Evolutionary conservation across 345 rosid genomes (phyloP), one percentile per base, ranked within the genome.

Genomic region (Gossypium stocksii): DNA sequence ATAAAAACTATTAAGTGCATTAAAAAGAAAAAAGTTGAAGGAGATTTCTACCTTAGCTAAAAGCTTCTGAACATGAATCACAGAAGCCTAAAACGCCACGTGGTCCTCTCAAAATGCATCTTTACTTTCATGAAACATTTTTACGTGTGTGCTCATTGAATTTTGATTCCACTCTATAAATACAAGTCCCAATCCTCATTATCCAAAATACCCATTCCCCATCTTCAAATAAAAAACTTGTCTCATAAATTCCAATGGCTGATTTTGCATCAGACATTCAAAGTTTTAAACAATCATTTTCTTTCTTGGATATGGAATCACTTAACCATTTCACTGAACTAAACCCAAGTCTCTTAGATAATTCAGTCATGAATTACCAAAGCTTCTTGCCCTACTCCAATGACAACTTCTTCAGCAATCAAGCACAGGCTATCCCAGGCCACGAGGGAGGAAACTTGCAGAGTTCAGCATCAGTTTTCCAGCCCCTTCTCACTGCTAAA

Each of bases 331-430:
- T 75, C 74, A 14, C 80, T 11, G 85, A 81, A 58, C 78, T 57
- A 5, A 85, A 25, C 78, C 85, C 59, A 67, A 41, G 69, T 72
- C 74, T 75, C 17, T 13, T 78, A 3, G 77, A 79, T 5, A 60
- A 74, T 79, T 63, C 84, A 67, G 3, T 10, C 43, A 2, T 67
- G 57, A 67, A 67, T 80, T 78, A 71, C 61, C 87, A 85, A 23
- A 67, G 76, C 72, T 68, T 80, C 70, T 43, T 81, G 78, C 83
- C 89, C 61, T 77, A 77, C 69, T 80, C 82, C 68, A 71, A 25
- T 57, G 83, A 84, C 73, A 82, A 68, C 20, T 75, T 87, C 80
- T 85, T 80, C 59, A 71, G 51, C 81, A 78, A 82, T 10, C 86
- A 76, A 66, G 34, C 76, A 2, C 62, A 78, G 27, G 80, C 81